Evolutionary conservation across 2,329 filamentous ascomycete species (phyloP), one percentile per base, ranked within the genome.

Genomic region (Calonectria leucothoes): DNA sequence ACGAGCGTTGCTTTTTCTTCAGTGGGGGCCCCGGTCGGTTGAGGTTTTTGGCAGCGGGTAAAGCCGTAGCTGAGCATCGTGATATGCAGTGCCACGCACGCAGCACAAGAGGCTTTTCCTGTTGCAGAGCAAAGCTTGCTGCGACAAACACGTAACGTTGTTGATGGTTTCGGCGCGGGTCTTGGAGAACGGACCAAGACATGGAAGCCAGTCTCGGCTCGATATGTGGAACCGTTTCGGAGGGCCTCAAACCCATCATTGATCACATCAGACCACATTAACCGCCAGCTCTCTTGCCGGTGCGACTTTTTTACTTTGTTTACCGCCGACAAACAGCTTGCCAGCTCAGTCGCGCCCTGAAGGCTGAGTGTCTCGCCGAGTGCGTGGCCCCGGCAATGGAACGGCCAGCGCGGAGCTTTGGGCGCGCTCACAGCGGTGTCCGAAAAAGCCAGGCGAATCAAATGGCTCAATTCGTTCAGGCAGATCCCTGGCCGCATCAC

Each of bases 21-120:
- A 17, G 55, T 61, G 55, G 55, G 55, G n/a, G n/a, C n/a, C 55
- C 33, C 15, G n/a, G 10, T 35, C 23, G 55, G 39, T 39, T 20
- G n/a, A 35, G 33, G n/a, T n/a, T n/a, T 61, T 61, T 39, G 55
- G 55, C 35, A 12, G 55, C 55, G 55, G 55, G 55, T 61, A 61
- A 61, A 61, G 55, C 55, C 55, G 55, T 39, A 61, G 55, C 55
- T 61, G 55, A 61, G 33, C 39, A 61, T 61, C 55, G 35, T n/a
- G 55, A 39, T 29, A 61, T 61, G 55, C 55, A 61, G 17, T 39
- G 55, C 55, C 55, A 61, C 55, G 55, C 55, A 61, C 55, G 55
- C 55, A 61, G 37, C 35, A 27, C 33, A 37, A 23, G 55, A 61
- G 23, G 39, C n/a, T 61, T 39, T 55, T 61, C 23, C 23, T 55